Conservation (phyloP, 2,329 filamentous ascomycete species). For the Aspergillus awamori region DNA sequence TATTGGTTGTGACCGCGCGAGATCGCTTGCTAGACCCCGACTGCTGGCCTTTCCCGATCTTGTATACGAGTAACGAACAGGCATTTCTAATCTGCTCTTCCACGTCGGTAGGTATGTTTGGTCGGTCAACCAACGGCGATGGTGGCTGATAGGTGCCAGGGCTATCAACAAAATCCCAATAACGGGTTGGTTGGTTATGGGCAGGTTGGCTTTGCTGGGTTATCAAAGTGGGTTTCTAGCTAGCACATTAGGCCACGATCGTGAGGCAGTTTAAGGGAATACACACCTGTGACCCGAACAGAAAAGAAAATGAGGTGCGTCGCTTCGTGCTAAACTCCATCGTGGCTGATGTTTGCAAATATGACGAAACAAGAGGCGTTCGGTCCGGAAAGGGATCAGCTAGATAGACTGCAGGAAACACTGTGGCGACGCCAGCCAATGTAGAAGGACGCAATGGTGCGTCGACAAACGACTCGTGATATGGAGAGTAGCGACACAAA, state of each 20-base stretch:
- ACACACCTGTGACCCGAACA: slow-evolving; percentile 23
- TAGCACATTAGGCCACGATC: not conserved
- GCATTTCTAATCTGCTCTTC: slow-evolving; percentile 40
- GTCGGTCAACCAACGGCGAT: slow-evolving; percentile 40
- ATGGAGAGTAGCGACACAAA: not conserved
- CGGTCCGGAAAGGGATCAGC: not conserved
- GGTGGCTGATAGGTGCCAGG: slow-evolving; percentile 33
- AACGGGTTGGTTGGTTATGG: slow-evolving; percentile 22
- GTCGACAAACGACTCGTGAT: not conserved
- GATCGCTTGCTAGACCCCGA: slow-evolving; percentile 1
- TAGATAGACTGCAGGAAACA: not conserved
- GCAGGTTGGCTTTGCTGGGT: slow-evolving; percentile 18
- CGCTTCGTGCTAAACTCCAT: slow-evolving; percentile 23
- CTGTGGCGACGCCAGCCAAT: not conserved
- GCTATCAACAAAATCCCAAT: slow-evolving; percentile 42
- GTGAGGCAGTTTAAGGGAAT: not conserved
- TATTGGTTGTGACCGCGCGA: not conserved
- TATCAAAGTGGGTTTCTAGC: slow-evolving; percentile 21
- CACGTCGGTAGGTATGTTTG: slow-evolving; percentile 34
- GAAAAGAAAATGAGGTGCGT: slow-evolving; percentile 20
- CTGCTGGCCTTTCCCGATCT: slow-evolving; percentile 31
- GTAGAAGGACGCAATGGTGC: not conserved
- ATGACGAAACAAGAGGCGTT: not conserved
- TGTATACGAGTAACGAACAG: slow-evolving; percentile 36
- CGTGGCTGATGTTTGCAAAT: not conserved